phyloP scores from a whole-genome alignment of 768 basidiomycete genomes.

The Leccinum variicolor region DNA sequence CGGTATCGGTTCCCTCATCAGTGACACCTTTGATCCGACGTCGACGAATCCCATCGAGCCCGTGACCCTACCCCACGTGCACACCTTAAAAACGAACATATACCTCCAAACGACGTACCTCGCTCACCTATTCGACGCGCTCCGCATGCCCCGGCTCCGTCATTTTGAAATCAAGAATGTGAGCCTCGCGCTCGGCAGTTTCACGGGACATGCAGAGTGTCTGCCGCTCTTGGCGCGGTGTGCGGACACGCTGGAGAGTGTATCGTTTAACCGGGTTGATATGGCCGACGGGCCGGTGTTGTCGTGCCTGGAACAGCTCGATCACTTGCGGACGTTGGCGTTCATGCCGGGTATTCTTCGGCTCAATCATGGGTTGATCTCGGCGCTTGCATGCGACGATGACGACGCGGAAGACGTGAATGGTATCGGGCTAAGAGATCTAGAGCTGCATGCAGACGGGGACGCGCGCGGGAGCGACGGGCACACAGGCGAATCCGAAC shows the following conservation, averaged over 20 bases:
- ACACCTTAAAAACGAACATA: conserved; percentile 25
- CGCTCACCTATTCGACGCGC: conserved; percentile 22
- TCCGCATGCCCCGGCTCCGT: conserved; percentile 23
- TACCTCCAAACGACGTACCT: conserved; percentile 29
- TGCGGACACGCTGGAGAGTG: conserved; percentile 27
- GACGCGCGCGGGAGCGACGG: not conserved
- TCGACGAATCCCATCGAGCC: conserved; percentile 4
- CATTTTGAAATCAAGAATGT: conserved; percentile 28
- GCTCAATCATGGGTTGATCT: conserved; percentile 30
- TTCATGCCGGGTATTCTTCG: conserved; percentile 27
- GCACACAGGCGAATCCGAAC: not conserved
- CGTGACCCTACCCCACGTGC: conserved; percentile 27
- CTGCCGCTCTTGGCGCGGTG: conserved; percentile 26
- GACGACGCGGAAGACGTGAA: not conserved
- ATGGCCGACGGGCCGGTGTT: conserved; percentile 18
- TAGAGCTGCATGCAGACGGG: not conserved
- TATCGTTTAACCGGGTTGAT: conserved; percentile 22
- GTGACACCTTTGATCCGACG: conserved; percentile 10
- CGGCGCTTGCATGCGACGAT: conserved; percentile 16
- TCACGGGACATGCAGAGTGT: conserved; percentile 25
- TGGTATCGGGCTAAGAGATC: not conserved
- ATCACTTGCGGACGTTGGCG: conserved; percentile 13
- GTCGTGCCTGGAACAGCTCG: conserved; percentile 20
- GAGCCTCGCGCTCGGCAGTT: conserved; percentile 27
- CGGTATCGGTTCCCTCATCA: conserved; percentile 22